Evolutionary conservation across 306 rosid species (phyloP).

Genomic region (Albizia julibrissin): DNA sequence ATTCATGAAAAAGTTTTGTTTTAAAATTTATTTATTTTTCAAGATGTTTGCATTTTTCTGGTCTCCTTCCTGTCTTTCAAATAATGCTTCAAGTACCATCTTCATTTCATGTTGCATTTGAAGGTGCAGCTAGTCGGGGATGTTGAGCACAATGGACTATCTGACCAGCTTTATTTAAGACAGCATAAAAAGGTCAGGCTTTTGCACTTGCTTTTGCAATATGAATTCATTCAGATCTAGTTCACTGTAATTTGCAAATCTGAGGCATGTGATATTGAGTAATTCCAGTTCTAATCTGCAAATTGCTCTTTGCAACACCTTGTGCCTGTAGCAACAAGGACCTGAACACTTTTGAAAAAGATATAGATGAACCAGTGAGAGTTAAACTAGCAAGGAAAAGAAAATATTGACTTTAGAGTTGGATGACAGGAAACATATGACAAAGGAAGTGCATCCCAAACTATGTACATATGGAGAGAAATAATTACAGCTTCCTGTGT

Average conservation of each 20-base stretch:
- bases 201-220: slow-evolving; percentile 20
- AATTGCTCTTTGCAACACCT: neutral
- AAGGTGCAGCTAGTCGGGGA: slow-evolving; percentile 52
- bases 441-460: slow-evolving; percentile 10
- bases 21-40: neutral
- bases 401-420: slow-evolving; percentile 19
- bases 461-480: neutral
- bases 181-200: slow-evolving; percentile 76
- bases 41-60: neutral
- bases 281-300: neutral
- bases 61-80: neutral
- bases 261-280: neutral
- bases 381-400: slow-evolving; percentile 8
- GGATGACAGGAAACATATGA: slow-evolving; percentile 20
- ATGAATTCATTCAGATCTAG: slow-evolving; percentile 5
- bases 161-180: slow-evolving; percentile 52
- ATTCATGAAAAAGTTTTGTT: slow-evolving; percentile 1
- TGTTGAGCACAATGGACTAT: slow-evolving; percentile 44
- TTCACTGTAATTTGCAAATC: neutral
- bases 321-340: slow-evolving; percentile 6
- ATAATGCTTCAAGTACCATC: slow-evolving; percentile 27
- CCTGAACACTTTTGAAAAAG: neutral
- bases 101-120: slow-evolving; percentile 35
- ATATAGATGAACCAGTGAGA: slow-evolving; percentile 4
- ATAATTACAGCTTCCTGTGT: neutral